A percentile compares a stretch with the other conserved stretches of the same genome.
These are phyloP conservation scores for Rhodotorula kratochvilovae DNA, from an alignment of 768 basidiomycete genomes.

Conservation along the genomic window DNA sequence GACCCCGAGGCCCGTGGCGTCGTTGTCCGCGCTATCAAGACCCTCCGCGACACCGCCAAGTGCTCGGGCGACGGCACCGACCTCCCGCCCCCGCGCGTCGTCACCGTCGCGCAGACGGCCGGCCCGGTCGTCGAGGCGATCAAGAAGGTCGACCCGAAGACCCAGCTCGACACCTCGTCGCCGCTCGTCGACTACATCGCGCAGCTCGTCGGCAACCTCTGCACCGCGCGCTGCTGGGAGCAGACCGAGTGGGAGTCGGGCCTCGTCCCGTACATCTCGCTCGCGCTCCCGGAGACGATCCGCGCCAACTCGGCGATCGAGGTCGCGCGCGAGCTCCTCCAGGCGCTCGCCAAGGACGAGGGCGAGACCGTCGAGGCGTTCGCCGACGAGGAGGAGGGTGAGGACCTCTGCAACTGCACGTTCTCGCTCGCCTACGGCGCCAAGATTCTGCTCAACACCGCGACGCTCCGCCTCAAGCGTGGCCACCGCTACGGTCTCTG, in stretches of 20 bases:
- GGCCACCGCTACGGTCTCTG: constrained; percentile 93
- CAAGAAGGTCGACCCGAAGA: constrained; percentile 55
- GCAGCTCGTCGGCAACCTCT: constrained; percentile 65
- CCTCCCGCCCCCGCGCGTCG: constrained; percentile 75
- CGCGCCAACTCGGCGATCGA: constrained; percentile 63
- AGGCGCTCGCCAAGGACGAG: constrained; percentile 49
- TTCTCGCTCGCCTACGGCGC: constrained; percentile 82
- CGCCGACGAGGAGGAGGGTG: constrained; percentile 57
- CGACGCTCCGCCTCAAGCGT: constrained; percentile 79
- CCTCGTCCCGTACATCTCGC: constrained; percentile 42
- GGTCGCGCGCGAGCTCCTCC: constrained; percentile 74
- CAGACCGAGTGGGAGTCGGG: constrained; percentile 46
- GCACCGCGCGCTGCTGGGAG: constrained; percentile 49
- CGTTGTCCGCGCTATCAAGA: constrained; percentile 83
- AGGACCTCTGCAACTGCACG: constrained; percentile 84
- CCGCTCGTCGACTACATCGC: constrained; percentile 51
- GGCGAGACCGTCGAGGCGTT: constrained; percentile 40
- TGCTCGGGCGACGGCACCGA: constrained; percentile 85
- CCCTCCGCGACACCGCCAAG: constrained; percentile 91
- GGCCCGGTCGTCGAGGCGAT: constrained; percentile 68
- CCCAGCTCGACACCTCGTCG: constrained; percentile 36
- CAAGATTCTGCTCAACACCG: constrained; percentile 75
- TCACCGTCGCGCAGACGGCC: constrained; percentile 64
- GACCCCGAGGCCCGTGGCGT: constrained; percentile 97
- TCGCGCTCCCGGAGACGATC: constrained; percentile 42